A percentile compares a stretch with the other conserved stretches of the same genome.
Conservation (phyloP, 2,329 filamentous ascomycete species). For the Pseudopithomyces maydicus region DNA sequence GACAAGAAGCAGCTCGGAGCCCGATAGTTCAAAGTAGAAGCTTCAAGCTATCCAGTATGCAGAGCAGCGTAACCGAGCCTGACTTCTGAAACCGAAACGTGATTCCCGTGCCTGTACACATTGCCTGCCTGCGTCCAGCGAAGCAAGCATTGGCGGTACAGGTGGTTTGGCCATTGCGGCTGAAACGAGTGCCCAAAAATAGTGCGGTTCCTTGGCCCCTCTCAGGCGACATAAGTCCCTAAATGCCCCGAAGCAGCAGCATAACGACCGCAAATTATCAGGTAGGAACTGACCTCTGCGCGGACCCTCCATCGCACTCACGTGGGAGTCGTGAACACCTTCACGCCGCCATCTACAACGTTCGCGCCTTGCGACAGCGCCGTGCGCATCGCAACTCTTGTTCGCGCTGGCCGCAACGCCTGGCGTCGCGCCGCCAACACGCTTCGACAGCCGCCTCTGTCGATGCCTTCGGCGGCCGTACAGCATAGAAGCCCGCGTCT, state of each 20-base stretch:
- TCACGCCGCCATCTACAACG: conserved; percentile 10
- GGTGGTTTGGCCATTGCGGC: conserved; percentile 1
- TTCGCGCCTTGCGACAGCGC: conserved; percentile 23
- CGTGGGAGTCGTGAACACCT: conserved; percentile 15
- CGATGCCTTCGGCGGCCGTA: conserved; percentile 16
- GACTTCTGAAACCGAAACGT: no score
- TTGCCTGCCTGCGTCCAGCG: neutral
- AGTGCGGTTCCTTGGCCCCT: conserved; percentile 14
- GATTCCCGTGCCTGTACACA: no score
- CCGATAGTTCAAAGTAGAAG: no score
- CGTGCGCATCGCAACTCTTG: conserved; percentile 30
- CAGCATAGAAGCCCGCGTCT: conserved; percentile 12
- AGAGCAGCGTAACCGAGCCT: no score
- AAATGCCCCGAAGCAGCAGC: conserved; percentile 33
- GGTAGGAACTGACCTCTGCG: conserved; percentile 5
- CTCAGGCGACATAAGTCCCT: conserved; percentile 20
- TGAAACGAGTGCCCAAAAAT: conserved; percentile 17
- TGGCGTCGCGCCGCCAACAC: conserved; percentile 5
- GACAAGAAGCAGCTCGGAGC: no score
- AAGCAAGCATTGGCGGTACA: neutral
- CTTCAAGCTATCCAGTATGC: no score
- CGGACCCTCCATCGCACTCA: conserved; percentile 19
- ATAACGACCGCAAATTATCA: conserved; percentile 36
- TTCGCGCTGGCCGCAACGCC: conserved; percentile 13
- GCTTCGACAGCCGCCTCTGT: conserved; percentile 15